phyloP scores from a whole-genome alignment of 345 rosid species.

The Eucalyptus leucophloia region DNA sequence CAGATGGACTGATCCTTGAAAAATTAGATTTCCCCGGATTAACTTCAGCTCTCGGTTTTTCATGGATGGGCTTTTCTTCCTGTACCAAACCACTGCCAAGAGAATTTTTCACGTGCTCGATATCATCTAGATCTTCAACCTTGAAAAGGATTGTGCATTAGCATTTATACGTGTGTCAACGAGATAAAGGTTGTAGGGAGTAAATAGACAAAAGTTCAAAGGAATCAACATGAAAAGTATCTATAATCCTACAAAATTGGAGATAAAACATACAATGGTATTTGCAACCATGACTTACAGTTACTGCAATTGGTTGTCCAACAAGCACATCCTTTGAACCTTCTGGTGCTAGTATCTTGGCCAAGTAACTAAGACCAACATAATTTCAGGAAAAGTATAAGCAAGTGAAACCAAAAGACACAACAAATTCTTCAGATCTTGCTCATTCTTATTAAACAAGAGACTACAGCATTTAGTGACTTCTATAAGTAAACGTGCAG shows the following conservation, averaged over 20 bases:
- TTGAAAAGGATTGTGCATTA: conserved; percentile 17
- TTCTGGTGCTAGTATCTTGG: conserved; percentile 58
- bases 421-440: neutral
- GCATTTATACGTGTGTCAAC: neutral
- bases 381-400: neutral
- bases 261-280: neutral
- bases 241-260: neutral
- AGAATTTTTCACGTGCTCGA: conserved; percentile 59
- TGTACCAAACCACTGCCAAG: conserved; percentile 22
- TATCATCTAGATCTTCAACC: conserved; percentile 83
- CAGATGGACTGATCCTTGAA: conserved; percentile 86
- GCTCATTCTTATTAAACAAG: neutral
- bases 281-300: conserved; percentile 20
- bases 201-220: neutral
- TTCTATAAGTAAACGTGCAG: neutral
- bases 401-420: neutral
- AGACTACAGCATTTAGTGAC: neutral
- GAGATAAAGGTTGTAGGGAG: neutral
- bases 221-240: neutral
- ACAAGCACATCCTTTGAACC: conserved; percentile 65
- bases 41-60: conserved; percentile 27
- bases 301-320: conserved; percentile 56
- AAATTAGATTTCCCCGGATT: conserved; percentile 21
- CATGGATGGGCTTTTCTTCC: conserved; percentile 27
- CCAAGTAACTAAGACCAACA: conserved; percentile 36